A percentile compares a stretch with the other conserved stretches of the same genome.
These are phyloP conservation scores for Beauveria medogensis DNA, from an alignment of 2,329 filamentous ascomycete genomes.

Conservation along the genomic window DNA sequence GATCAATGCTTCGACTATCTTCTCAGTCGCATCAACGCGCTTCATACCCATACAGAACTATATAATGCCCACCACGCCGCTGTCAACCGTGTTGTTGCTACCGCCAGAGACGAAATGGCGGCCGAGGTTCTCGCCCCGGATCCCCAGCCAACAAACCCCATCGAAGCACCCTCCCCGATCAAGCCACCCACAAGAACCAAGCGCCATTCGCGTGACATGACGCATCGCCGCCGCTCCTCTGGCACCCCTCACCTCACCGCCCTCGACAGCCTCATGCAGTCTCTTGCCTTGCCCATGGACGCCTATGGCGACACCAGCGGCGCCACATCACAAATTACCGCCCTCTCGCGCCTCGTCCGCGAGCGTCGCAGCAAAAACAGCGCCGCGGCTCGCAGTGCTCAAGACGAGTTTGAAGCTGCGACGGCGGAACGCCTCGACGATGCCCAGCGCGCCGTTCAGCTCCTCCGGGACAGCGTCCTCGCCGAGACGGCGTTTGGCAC, in stretches of 20 bases:
- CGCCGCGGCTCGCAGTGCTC: slow-evolving; percentile 36
- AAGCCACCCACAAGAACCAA: slow-evolving; percentile 24
- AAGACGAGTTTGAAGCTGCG: slow-evolving; percentile 41
- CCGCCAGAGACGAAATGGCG: slow-evolving; percentile 37
- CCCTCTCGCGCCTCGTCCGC: slow-evolving; percentile 26
- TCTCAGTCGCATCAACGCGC: slow-evolving; percentile 35
- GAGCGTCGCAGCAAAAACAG: slow-evolving; percentile 35
- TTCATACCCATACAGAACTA: slow-evolving; percentile 34
- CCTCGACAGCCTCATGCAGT: slow-evolving; percentile 40
- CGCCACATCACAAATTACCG: slow-evolving; percentile 19
- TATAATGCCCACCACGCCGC: slow-evolving; percentile 39
- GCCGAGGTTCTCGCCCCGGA: slow-evolving; percentile 17
- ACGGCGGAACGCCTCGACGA: slow-evolving; percentile 38
- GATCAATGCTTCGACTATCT: slow-evolving; percentile 44
- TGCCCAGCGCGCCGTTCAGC: slow-evolving; percentile 37
- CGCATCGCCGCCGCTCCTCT: slow-evolving; percentile 27
- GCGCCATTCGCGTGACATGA: slow-evolving; percentile 9
- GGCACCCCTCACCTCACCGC: slow-evolving; percentile 30
- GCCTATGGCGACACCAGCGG: slow-evolving; percentile 20
- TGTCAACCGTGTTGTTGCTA: slow-evolving; percentile 29
- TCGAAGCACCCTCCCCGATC: slow-evolving; percentile 24
- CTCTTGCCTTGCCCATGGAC: slow-evolving; percentile 37
- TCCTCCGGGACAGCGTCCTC: slow-evolving; percentile 43
- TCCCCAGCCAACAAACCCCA: not conserved
- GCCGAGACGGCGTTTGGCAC: slow-evolving; percentile 42